phyloP scores from a whole-genome alignment of 768 basidiomycete genomes.

The Rossbeevera mucosa region DNA sequence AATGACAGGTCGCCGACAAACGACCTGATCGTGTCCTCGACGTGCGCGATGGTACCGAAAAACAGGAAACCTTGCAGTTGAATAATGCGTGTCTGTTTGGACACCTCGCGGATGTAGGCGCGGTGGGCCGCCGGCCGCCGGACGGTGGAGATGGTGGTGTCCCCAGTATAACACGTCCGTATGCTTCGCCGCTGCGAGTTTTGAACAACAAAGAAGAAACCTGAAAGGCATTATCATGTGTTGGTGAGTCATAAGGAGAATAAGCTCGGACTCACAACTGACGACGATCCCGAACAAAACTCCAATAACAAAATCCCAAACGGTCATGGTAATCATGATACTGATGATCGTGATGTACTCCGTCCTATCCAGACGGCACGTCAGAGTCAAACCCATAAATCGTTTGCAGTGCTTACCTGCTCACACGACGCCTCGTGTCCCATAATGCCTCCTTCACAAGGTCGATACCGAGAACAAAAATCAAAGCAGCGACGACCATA shows the following conservation, averaged over 20 bases:
- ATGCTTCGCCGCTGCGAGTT: constrained; percentile 85
- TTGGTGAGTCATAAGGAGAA: background rate
- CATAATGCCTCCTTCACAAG: constrained; percentile 93
- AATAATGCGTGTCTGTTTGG: constrained; percentile 85
- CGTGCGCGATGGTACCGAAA: constrained; percentile 88
- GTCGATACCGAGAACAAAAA: constrained; percentile 92
- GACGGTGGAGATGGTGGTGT: constrained; percentile 84
- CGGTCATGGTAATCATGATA: constrained; percentile 90
- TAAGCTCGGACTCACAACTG: constrained; percentile 56
- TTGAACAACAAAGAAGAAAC: constrained; percentile 95
- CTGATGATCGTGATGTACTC: constrained; percentile 82
- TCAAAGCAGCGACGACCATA: constrained; percentile 86
- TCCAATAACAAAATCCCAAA: constrained; percentile 91
- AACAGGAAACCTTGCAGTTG: constrained; percentile 90
- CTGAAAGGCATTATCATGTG: constrained; percentile 31
- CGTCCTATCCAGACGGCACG: constrained; percentile 36
- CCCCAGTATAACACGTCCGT: constrained; percentile 76
- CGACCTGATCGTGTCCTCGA: constrained; percentile 81
- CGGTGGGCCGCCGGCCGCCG: constrained; percentile 84
- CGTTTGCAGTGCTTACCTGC: constrained; percentile 45
- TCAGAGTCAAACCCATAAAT: constrained; percentile 4
- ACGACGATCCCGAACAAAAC: constrained; percentile 89
- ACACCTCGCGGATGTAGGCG: constrained; percentile 87
- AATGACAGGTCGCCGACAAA: constrained; percentile 70
- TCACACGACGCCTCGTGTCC: constrained; percentile 90